A percentile compares a stretch with the other conserved stretches of the same genome.
Evolutionary conservation across 1,284 basidiomycete genomes (phyloP).

Genomic region (Boletus semigastroideus): DNA sequence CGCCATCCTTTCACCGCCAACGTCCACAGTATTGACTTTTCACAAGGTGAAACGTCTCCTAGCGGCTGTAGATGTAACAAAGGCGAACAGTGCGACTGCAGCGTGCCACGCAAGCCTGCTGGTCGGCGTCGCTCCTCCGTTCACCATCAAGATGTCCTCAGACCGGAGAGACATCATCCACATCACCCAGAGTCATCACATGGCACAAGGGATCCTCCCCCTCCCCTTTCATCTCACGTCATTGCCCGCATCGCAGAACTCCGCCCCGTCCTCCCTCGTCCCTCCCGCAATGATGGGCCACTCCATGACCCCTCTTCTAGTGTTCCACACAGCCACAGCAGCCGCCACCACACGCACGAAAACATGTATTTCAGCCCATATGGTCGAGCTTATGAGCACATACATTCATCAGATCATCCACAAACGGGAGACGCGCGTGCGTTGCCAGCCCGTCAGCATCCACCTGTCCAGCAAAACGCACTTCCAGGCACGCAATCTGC

Average conservation of each 20-base stretch:
- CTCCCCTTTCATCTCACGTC: conserved; percentile 40
- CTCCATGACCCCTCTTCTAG: conserved; percentile 43
- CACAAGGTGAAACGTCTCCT: conserved; percentile 42
- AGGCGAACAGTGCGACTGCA: conserved; percentile 56
- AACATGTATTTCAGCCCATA: conserved; percentile 57
- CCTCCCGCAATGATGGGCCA: conserved; percentile 35
- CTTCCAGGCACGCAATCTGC: conserved; percentile 16
- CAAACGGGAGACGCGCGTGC: conserved; percentile 22
- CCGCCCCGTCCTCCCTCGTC: conserved; percentile 55
- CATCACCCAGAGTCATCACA: conserved; percentile 18
- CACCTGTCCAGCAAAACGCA: conserved; percentile 14
- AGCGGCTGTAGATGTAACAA: conserved; percentile 46
- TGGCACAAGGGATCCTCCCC: conserved; percentile 12
- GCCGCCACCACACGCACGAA: conserved; percentile 45
- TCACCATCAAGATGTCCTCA: conserved; percentile 30
- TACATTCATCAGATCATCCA: conserved; percentile 34
- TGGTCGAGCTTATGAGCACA: conserved; percentile 54
- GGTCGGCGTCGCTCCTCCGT: conserved; percentile 33
- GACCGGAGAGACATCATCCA: conserved; percentile 26
- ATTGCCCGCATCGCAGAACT: conserved; percentile 55
- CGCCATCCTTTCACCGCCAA: conserved; percentile 30
- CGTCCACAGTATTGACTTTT: conserved; percentile 36
- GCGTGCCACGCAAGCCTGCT: conserved; percentile 39
- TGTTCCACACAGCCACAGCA: conserved; percentile 36
- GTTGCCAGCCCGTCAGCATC: conserved; percentile 19